phyloP scores from a whole-genome alignment of 148 eudicot species.

The Chenopodium formosanum region DNA sequence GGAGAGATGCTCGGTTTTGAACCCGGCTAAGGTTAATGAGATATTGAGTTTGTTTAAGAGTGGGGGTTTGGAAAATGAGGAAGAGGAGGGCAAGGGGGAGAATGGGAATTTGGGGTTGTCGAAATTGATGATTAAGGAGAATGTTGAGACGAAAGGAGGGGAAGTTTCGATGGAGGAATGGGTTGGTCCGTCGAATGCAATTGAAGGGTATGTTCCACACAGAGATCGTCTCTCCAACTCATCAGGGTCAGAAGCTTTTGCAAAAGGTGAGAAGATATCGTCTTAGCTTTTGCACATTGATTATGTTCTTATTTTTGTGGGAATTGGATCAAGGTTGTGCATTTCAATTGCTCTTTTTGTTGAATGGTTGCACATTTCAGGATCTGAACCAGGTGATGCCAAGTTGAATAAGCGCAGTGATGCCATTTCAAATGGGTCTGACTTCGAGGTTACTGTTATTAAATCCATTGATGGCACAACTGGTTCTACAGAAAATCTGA shows the following conservation, averaged over 20 bases:
- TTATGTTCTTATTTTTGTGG: background rate
- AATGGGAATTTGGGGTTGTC: conserved; percentile 45
- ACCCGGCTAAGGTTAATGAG: conserved; percentile 46
- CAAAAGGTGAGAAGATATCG: conserved; percentile 40
- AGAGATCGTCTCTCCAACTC: conserved; percentile 38
- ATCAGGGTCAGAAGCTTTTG: background rate
- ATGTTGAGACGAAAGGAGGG: conserved; percentile 41
- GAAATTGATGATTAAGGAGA: conserved; percentile 69
- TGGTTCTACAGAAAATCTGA: conserved; percentile 11
- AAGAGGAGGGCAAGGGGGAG: conserved; percentile 38
- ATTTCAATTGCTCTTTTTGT: conserved; percentile 4
- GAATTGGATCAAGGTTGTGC: background rate
- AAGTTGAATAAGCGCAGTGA: conserved; percentile 16
- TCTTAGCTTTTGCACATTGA: conserved; percentile 8
- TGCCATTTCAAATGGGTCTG: conserved; percentile 15
- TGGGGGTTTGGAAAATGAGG: conserved; percentile 35
- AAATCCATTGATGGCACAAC: conserved; percentile 9
- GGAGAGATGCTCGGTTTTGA: conserved; percentile 53
- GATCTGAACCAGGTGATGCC: conserved; percentile 22
- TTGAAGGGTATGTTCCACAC: conserved; percentile 91
- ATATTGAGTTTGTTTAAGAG: conserved; percentile 55
- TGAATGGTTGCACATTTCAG: conserved; percentile 20
- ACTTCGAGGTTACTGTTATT: conserved; percentile 22
- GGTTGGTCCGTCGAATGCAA: conserved; percentile 84
- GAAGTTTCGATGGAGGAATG: conserved; percentile 67